phyloP scores from a whole-genome alignment of 345 rosid species.

The Laguncularia racemosa region DNA sequence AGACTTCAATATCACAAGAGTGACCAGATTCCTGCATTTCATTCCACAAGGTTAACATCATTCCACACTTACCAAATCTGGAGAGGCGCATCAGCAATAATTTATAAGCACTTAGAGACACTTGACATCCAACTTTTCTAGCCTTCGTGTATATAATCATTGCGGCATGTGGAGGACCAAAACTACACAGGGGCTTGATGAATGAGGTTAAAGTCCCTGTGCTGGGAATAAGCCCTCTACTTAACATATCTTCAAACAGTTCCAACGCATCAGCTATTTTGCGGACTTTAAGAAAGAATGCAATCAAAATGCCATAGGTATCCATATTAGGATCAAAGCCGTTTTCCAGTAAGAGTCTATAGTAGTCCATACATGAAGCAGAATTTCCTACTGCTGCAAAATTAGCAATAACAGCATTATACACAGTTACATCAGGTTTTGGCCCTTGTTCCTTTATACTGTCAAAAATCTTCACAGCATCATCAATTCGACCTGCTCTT shows the following conservation, averaged over 20 bases:
- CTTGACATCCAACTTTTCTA: slow-evolving; percentile 55
- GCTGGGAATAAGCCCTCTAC: slow-evolving; percentile 45
- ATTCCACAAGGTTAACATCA: slow-evolving; percentile 71
- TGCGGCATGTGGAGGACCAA: slow-evolving; percentile 92
- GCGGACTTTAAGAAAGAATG: slow-evolving; percentile 54
- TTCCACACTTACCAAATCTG: slow-evolving; percentile 88
- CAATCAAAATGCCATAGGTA: slow-evolving; percentile 54
- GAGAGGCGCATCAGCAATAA: slow-evolving; percentile 70
- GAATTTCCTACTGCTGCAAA: slow-evolving; percentile 40
- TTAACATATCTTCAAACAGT: slow-evolving; percentile 74
- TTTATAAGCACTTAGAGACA: slow-evolving; percentile 71
- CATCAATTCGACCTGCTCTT: slow-evolving; percentile 59
- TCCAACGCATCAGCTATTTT: slow-evolving; percentile 89
- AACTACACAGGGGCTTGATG: slow-evolving; percentile 60
- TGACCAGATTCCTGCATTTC: slow-evolving; percentile 83
- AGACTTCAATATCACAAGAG: slow-evolving; percentile 59
- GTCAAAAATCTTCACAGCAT: slow-evolving; percentile 55
- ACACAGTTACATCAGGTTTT: slow-evolving; percentile 42
- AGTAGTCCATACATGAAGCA: slow-evolving; percentile 50
- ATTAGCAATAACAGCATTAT: slow-evolving; percentile 75
- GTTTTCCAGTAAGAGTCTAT: slow-evolving; percentile 38
- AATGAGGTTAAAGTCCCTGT: slow-evolving; percentile 59
- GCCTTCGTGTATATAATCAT: slow-evolving; percentile 66
- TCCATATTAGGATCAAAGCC: slow-evolving; percentile 50
- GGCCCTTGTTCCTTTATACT: slow-evolving; percentile 38